phyloP scores from a whole-genome alignment of 495 filamentous ascomycete species.

The Cairneyella variabilis region DNA sequence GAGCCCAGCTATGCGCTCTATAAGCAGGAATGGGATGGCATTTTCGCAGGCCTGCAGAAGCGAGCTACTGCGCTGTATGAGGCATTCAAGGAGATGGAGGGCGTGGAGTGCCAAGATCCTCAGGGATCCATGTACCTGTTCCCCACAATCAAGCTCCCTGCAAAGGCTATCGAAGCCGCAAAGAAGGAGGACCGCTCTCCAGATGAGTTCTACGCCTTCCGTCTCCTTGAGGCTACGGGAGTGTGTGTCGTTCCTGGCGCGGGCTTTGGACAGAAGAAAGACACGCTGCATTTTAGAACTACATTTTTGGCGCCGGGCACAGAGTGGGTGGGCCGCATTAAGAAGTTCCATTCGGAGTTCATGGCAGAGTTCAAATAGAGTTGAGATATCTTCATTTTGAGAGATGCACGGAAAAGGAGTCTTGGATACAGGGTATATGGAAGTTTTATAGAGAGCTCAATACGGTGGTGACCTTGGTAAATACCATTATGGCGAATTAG shows the following conservation, averaged over 20 bases:
- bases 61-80: conserved; percentile 82
- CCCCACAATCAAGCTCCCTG: conserved; percentile 79
- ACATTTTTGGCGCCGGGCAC: conserved; percentile 96
- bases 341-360: conserved; percentile 87
- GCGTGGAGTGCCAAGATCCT: conserved; percentile 82
- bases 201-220: conserved; percentile 92
- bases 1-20: conserved; percentile 81
- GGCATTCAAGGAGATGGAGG: conserved; percentile 92
- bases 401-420: too few species aligned
- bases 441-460: too few species aligned
- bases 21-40: conserved; percentile 74
- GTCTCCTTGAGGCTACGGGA: conserved; percentile 86
- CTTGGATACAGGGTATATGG: too few species aligned
- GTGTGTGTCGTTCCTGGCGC: conserved; percentile 91
- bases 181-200: conserved; percentile 65
- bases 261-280: conserved; percentile 92
- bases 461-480: too few species aligned
- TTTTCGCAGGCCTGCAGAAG: conserved; percentile 67
- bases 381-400: too few species aligned
- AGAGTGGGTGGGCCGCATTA: conserved; percentile 86
- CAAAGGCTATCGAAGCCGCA: conserved; percentile 71
- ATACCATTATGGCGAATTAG: too few species aligned
- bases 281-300: conserved; percentile 89
- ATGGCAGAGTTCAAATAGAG: conserved; percentile 73
- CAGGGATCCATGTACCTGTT: conserved; percentile 97